Base-by-base conservation (phyloP, 176 grass and related monocot genomes). In the Rhipidocladum racemiflorum region DNA sequence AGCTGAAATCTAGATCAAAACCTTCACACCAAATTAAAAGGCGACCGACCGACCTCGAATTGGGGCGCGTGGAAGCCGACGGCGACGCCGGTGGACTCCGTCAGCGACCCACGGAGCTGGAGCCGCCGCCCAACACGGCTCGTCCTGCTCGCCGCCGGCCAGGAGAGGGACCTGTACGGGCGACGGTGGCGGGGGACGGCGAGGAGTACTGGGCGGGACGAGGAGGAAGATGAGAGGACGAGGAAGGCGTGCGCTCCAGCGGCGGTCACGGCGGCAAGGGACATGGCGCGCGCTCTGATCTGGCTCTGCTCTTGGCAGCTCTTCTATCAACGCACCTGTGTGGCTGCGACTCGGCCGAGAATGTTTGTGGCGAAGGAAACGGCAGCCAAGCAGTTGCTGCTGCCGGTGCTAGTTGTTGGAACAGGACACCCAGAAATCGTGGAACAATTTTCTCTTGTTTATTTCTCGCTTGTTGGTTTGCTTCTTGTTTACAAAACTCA, bases 61-160 rank as follows among this genome's bases (percentile, higher is more conserved):
- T 87, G 48, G 3, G 93, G 93, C 54, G 90, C 90, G 53, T 87
- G 74, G 77, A 82, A 90, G 40, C 90, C 90, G 0, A 88, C 13
- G 28, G 85, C 49, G 4, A 89, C 79, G 20, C 23, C 68, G n/a
- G 84, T 68, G 72, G 94, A 87, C 75, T 97, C 87, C 5, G 46
- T 83, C 77, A 85, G 63, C 28, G 94, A 85, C 8, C 88, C 88
- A 21, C 85, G 91, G 59, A 94, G 82, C 66, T 56, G 88, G 68
- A 89, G 40, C 2, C 9, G 28, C 39, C 74, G 0, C 34, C 70
- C 25, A 8, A 13, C 61, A 21, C 35, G 53, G 13, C 30, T 3
- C 13, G 45, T 17, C 49, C 70, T 56, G 38, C 59, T 46, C 21
- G 48, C 20, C 9, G 39, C 27, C 21, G 83, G 74, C 67, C 63